A percentile compares a stretch with the other conserved stretches of the same genome.
Conservation (phyloP, 2,329 filamentous ascomycete species). For the Allantophomopsis cytisporea region DNA sequence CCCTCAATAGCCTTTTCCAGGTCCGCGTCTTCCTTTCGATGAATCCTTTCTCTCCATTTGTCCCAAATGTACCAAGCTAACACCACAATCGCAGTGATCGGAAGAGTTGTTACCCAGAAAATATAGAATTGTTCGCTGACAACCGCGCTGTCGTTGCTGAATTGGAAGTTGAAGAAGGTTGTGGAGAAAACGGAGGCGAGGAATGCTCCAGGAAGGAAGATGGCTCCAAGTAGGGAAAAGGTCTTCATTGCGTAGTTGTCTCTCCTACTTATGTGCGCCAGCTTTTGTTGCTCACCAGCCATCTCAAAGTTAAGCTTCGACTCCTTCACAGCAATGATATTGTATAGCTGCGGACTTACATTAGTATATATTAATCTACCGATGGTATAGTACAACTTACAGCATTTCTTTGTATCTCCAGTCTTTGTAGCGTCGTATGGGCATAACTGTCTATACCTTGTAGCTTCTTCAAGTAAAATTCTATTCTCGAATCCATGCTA, state of each 20-base stretch:
- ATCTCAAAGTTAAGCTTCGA: conserved; percentile 49
- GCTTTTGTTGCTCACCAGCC: conserved; percentile 24
- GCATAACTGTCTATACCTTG: conserved; percentile 50
- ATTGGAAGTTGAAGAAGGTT: conserved; percentile 51
- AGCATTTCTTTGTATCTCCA: conserved; percentile 47
- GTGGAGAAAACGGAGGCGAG: conserved; percentile 51
- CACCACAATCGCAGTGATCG: conserved; percentile 40
- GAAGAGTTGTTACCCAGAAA: conserved; percentile 47
- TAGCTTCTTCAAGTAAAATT: conserved; percentile 48
- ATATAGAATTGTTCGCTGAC: conserved; percentile 44
- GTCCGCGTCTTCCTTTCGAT: conserved; percentile 12
- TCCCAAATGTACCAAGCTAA: conserved; percentile 34
- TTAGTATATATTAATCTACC: not conserved
- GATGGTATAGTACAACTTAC: conserved; percentile 23
- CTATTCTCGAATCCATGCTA: conserved; percentile 37
- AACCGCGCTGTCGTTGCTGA: conserved; percentile 6
- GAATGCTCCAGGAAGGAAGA: conserved; percentile 50
- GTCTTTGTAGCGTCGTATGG: conserved; percentile 43
- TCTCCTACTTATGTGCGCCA: conserved; percentile 23
- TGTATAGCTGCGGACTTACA: conserved; percentile 37
- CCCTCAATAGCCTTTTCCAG: conserved; percentile 14
- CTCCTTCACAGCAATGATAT: conserved; percentile 52
- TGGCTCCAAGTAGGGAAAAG: conserved; percentile 45
- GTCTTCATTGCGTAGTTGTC: conserved; percentile 47
- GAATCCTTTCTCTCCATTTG: conserved; percentile 7